phyloP scores from a whole-genome alignment of 768 basidiomycete species.

The Agrocybe praecox region DNA sequence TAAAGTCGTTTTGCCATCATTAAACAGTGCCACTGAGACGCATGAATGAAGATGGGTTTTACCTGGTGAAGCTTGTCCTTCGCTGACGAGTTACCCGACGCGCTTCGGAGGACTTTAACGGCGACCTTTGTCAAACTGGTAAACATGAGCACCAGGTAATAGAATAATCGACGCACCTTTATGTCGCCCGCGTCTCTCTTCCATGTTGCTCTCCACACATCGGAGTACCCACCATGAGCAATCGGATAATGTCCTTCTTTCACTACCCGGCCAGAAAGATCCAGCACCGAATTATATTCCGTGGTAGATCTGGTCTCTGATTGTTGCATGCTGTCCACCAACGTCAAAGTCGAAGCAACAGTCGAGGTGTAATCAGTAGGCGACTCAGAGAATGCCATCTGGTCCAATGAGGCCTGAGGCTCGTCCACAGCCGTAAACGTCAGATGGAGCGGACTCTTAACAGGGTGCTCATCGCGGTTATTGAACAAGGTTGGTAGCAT shows the following conservation, averaged over 20 bases:
- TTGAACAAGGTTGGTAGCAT: constrained; percentile 37
- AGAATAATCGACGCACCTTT: constrained; percentile 19
- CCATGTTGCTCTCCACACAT: constrained; percentile 44
- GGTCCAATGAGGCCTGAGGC: constrained; percentile 3
- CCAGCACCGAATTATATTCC: constrained; percentile 14
- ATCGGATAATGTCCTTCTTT: constrained; percentile 33
- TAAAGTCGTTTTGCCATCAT: constrained; percentile 4
- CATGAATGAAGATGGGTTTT: not conserved
- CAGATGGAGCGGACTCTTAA: constrained; percentile 17
- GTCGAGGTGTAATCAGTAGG: not conserved
- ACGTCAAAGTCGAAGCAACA: not conserved
- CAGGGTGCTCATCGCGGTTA: constrained; percentile 2
- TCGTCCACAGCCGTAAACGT: constrained; percentile 6
- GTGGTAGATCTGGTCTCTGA: not conserved
- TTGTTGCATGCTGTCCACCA: not conserved
- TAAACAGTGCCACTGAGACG: not conserved
- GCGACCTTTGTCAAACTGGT: constrained; percentile 16
- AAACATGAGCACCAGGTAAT: not conserved
- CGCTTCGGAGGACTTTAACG: constrained; percentile 39
- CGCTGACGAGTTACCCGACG: constrained; percentile 30
- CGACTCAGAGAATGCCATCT: constrained; percentile 1
- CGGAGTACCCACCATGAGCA: constrained; percentile 46
- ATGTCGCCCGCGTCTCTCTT: constrained; percentile 19
- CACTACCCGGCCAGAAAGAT: constrained; percentile 33
- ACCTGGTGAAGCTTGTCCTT: constrained; percentile 34